Base-by-base conservation (phyloP, 2,329 filamentous ascomycete genomes). In the Nannizzia gypsea region DNA sequence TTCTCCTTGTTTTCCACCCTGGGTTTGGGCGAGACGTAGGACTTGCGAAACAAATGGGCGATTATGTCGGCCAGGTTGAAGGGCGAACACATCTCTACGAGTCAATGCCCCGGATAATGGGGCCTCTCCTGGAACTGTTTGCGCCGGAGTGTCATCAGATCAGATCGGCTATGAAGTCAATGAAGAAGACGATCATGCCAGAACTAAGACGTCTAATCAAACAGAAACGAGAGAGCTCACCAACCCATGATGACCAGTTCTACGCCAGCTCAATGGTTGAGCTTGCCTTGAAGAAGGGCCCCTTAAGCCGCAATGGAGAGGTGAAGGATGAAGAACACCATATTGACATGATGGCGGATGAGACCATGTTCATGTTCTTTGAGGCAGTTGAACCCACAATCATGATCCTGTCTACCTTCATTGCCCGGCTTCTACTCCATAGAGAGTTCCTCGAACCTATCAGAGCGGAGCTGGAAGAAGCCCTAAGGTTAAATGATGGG, bases 301-400 rank as follows among this genome's bases (percentile, higher is more conserved):
- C 24, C 36, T n/a, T 57, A 6, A 28, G 17, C 24, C 31, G 34
- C 20, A 44, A 20, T 15, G 20, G 36, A 42, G 34, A 24, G 17
- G n/a, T 8, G 4, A 40, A 44, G 34, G 31, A 40, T 28, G 55
- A 57, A 5, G 31, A 44, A 26, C 34, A 57, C 4, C 36, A 57
- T 24, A 57, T 57, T 26, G 55, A 57, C 17, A 40, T 57, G 55
- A 26, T 57, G 55, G 55, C 36, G 2, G 34, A 57, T 26, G 55
- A 57, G 24, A 57, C 55, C 3, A 57, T 57, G 55, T 57, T 57
- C 38, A 40, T 57, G 31, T 57, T 57, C 38, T 57, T 57, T 24
- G 36, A 57, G 26, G 22, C 55, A 11, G 55, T 44, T 4, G 55
- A 44, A 15, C 55, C 55, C 6, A 38, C 38, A 2, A 9, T 11